Evolutionary conservation across 2,329 filamentous ascomycete species (phyloP), one percentile per base, ranked within the genome.

Genomic region (Ophiostoma quercus): DNA sequence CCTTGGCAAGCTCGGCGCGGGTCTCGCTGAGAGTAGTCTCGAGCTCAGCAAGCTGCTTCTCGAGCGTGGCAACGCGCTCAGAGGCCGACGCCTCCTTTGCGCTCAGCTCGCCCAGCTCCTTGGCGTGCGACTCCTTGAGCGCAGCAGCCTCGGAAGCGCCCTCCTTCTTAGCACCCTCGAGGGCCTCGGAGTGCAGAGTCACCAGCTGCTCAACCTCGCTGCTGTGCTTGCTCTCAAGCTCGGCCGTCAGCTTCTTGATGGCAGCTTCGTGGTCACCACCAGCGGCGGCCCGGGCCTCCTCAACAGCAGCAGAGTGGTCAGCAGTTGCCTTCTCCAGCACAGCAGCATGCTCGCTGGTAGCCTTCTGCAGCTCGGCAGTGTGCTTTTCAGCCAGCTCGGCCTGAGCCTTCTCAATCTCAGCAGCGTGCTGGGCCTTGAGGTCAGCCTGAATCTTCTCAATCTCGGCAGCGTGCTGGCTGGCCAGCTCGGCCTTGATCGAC

Each of bases 191-290:
- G 74, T 81, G 80, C 67, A 79, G 77, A 0, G 77, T 76, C 67
- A 83, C 79, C 7, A 82, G 77, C 73, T 82, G 80, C 74, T 83
- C 80, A 8, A 87, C 76, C 72, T 85, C 83, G 79, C 41, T 43
- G n/a, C 65, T 16, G 47, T 71, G 71, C 25, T 77, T 75, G 37
- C 78, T 76, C 67, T 83, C 79, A 34, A 76, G 77, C 66, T 81
- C 78, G 62, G 81, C 79, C 77, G 81, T 83, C 41, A 78, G 73
- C 12, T 76, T 74, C 57, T 81, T 79, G 5, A 84, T 75, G 22
- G 77, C 65, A 65, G 62, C 63, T 1, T 16, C 63, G 11, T 22
- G 63, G n/a, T 66, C 34, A n/a, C 63, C 63, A n/a, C 63, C 63
- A 9, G 60, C 63, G 1, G 63, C 78, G 62, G 81, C 79, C 77